phyloP scores from a whole-genome alignment of 2,329 filamentous ascomycete species.

The Neophaeococcomyces aloes region DNA sequence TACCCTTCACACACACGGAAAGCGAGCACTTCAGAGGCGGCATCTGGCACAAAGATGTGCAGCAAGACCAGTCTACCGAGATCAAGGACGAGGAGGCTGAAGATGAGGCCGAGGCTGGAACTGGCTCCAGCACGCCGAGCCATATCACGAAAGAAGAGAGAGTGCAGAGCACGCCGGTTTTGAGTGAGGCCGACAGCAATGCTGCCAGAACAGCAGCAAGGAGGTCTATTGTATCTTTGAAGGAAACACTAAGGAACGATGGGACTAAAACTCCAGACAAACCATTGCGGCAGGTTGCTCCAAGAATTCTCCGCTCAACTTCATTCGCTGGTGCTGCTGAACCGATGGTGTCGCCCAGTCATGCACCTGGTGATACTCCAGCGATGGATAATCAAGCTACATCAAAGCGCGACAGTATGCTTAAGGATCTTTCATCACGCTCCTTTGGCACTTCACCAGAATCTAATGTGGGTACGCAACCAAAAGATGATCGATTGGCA shows the following conservation, averaged over 20 bases:
- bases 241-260: conserved; percentile 17
- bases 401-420: conserved; percentile 52
- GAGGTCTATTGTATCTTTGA: conserved; percentile 17
- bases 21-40: conserved; percentile 73
- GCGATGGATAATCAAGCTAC: conserved; percentile 46
- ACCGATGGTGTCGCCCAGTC: conserved; percentile 57
- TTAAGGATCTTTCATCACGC: conserved; percentile 53
- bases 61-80: conserved; percentile 17
- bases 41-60: conserved; percentile 51
- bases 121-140: conserved; percentile 14
- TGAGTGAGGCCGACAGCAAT: conserved; percentile 31
- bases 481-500: conserved; percentile 22
- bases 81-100: conserved; percentile 26
- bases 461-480: conserved; percentile 31
- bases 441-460: conserved; percentile 42
- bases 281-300: conserved; percentile 34
- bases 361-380: conserved; percentile 54
- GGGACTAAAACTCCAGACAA: conserved; percentile 13
- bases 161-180: conserved; percentile 27
- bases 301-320: conserved; percentile 49
- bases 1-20: conserved; percentile 76
- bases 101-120: conserved; percentile 21
- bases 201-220: conserved; percentile 29
- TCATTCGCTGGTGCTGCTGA: conserved; percentile 54
- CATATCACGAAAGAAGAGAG: conserved; percentile 23